Percentiles rank a stretch among this genome's conserved stretches.
Evolutionary conservation across 768 basidiomycete species (phyloP).

Genomic region (Cyathus striatus): DNA sequence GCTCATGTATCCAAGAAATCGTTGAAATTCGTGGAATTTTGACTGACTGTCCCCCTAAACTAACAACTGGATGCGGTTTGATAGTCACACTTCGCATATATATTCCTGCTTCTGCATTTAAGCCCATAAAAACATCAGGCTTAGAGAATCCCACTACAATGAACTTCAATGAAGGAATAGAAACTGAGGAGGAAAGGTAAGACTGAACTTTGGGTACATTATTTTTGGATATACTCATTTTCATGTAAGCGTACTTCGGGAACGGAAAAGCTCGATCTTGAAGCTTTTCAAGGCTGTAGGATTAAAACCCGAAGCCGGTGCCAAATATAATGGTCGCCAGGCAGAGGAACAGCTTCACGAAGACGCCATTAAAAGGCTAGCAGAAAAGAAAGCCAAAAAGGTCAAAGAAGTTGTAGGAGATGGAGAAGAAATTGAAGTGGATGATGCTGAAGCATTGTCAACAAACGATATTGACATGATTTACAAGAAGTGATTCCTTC

Average conservation of each 20-base stretch:
- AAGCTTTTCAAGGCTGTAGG: slow-evolving; percentile 69
- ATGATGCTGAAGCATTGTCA: slow-evolving; percentile 76
- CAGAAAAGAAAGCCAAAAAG: slow-evolving; percentile 34
- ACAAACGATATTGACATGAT: slow-evolving; percentile 80
- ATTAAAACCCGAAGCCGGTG: slow-evolving; percentile 57
- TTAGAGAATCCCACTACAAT: slow-evolving; percentile 21
- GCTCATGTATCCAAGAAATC: slow-evolving; percentile 40
- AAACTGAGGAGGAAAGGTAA: slow-evolving; percentile 72
- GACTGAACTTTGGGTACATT: neutral
- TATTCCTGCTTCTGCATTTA: slow-evolving; percentile 67
- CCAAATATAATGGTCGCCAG: slow-evolving; percentile 24
- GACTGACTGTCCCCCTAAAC: slow-evolving; percentile 68
- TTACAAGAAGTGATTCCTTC: slow-evolving; percentile 62
- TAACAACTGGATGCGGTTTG: slow-evolving; percentile 73
- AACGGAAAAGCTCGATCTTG: slow-evolving; percentile 72
- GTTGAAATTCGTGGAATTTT: slow-evolving; percentile 68
- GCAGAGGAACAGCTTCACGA: slow-evolving; percentile 28
- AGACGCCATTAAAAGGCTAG: slow-evolving; percentile 35
- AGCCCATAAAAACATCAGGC: slow-evolving; percentile 30
- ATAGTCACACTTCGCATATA: slow-evolving; percentile 74
- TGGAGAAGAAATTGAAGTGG: slow-evolving; percentile 79
- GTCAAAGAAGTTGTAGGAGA: slow-evolving; percentile 72
- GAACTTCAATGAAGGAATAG: slow-evolving; percentile 72
- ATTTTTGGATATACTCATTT: neutral
- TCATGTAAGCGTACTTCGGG: slow-evolving; percentile 48